Evolutionary conservation across 2,329 filamentous ascomycete species (phyloP).

Genomic region (Berkeleyomyces rouxiae): DNA sequence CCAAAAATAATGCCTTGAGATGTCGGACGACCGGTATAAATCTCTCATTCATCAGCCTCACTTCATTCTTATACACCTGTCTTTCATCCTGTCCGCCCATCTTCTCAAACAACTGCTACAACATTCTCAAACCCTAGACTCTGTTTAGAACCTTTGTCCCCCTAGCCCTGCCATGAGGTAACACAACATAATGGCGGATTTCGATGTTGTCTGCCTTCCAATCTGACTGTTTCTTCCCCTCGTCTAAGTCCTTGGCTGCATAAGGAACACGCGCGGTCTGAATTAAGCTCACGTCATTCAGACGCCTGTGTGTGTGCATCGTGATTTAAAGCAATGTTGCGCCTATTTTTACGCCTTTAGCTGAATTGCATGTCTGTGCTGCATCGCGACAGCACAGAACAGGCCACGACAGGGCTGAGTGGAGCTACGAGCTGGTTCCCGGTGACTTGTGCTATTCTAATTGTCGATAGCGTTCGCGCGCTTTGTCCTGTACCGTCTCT

Average conservation of each 20-base stretch:
- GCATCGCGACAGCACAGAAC: no score
- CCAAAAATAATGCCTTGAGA: no score
- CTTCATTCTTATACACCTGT: background rate
- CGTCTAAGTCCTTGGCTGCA: background rate
- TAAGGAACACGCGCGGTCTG: background rate
- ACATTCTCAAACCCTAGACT: no score
- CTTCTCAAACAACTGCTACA: no score
- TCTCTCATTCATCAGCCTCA: background rate
- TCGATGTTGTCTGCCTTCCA: background rate
- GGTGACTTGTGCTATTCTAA: constrained; percentile 20
- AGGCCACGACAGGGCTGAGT: no score
- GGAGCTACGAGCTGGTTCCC: no score
- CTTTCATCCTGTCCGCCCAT: no score
- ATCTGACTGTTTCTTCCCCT: background rate
- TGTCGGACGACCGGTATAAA: background rate
- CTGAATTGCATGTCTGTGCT: no score
- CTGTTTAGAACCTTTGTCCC: no score
- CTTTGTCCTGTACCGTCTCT: constrained; percentile 46
- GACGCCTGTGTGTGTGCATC: background rate
- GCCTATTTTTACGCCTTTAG: no score
- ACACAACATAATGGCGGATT: background rate
- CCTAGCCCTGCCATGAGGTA: background rate
- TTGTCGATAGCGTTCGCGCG: constrained; percentile 47
- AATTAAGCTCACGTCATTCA: background rate
- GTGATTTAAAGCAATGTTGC: background rate